Percentiles rank a stretch among this genome's conserved stretches.
phyloP scores from a whole-genome alignment of 257 asterid genomes.

The Echites panduratus region DNA sequence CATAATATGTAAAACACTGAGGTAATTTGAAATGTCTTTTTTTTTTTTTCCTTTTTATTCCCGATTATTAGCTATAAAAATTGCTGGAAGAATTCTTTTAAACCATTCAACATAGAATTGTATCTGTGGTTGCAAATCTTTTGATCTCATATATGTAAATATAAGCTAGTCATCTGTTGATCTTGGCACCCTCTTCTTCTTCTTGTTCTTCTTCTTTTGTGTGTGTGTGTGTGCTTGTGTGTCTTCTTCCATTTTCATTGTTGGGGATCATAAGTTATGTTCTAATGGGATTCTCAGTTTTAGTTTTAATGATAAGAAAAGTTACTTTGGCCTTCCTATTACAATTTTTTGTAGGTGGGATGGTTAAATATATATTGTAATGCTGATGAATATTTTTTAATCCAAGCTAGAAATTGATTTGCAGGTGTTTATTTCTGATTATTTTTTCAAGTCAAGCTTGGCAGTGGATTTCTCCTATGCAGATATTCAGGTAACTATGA shows the following conservation, averaged over 20 bases:
- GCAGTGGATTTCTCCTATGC: constrained; percentile 68
- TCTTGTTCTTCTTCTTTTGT: too few relatives aligned
- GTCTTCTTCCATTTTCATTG: not conserved
- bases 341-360: not conserved
- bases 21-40: not conserved
- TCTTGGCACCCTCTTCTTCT: too few relatives aligned
- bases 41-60: not conserved
- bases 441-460: constrained; percentile 79
- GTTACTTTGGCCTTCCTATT: not conserved
- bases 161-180: not conserved
- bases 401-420: constrained; percentile 8
- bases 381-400: not conserved
- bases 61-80: not conserved
- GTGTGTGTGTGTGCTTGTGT: too few relatives aligned
- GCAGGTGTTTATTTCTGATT: constrained; percentile 91
- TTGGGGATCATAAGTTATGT: not conserved
- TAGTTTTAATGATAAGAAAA: not conserved
- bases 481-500: constrained; percentile 65
- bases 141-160: not conserved
- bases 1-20: too few relatives aligned
- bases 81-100: not conserved
- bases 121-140: constrained; percentile 1
- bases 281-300: constrained; percentile 1
- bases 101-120: not conserved
- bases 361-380: constrained; percentile 5